Evolutionary conservation across 257 asterid species (phyloP).

Genomic region (Rehmannia glutinosa): DNA sequence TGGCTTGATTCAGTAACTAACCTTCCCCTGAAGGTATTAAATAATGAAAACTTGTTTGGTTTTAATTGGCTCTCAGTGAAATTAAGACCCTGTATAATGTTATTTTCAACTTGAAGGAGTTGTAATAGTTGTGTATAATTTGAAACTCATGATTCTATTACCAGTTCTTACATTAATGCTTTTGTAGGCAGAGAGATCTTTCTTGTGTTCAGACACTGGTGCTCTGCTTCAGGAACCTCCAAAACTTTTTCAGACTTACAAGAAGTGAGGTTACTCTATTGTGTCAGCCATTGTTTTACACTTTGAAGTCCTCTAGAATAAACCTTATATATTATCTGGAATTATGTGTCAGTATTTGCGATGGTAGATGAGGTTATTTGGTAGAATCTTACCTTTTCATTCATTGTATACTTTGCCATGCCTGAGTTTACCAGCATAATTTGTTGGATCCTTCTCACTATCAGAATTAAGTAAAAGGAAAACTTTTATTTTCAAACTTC

Average conservation of each 20-base stretch:
- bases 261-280: conserved; percentile 43
- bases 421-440: conserved; percentile 15
- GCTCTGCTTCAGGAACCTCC: conserved; percentile 72
- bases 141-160: conserved; percentile 16
- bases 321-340: neutral
- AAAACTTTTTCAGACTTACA: conserved; percentile 68
- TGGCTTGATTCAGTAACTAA: conserved; percentile 95
- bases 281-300: neutral
- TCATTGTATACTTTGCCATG: conserved; percentile 1
- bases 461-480: conserved; percentile 4
- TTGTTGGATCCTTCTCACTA: conserved; percentile 7
- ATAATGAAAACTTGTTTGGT: neutral
- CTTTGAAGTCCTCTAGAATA: conserved; percentile 6
- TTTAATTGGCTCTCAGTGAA: conserved; percentile 5
- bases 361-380: conserved; percentile 3
- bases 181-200: conserved; percentile 76
- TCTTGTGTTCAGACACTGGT: conserved; percentile 92
- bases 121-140: neutral
- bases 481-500: neutral
- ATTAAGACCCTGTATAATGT: conserved; percentile 7
- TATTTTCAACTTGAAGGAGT: conserved; percentile 13
- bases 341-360: neutral
- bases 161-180: conserved; percentile 9
- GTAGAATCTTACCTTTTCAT: neutral
- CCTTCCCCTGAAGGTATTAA: conserved; percentile 75